Base-by-base conservation (phyloP, 495 filamentous ascomycete genomes). In the Aspergillus mulundensis region DNA sequence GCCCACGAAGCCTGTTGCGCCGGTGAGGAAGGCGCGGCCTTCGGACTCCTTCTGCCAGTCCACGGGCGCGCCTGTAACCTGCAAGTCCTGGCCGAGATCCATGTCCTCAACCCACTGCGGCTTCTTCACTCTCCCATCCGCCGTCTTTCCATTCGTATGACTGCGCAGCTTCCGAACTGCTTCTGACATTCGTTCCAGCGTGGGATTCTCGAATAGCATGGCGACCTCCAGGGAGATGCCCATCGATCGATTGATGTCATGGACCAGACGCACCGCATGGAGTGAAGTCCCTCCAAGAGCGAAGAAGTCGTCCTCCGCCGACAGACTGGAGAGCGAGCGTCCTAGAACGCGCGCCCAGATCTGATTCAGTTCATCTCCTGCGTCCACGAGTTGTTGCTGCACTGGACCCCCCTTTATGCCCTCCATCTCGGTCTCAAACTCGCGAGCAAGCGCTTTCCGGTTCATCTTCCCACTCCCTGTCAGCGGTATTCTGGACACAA, bases 391-490 rank as follows among this genome's bases (percentile, higher is more conserved):
- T 10, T 30, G 28, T 5, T 4, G 28, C 28, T 30, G 28, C 10
- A n/a, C n/a, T n/a, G n/a, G n/a, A n/a, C n/a, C n/a, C n/a, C n/a
- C 14, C 23, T 12, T 24, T 24, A 12, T 11, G 19, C 20, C n/a
- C 44, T 47, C 12, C 44, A 28, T 2, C 44, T 47, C n/a, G 14
- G 14, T 11, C 44, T 54, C 5, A 24, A 53, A 63, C 5, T 42
- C 25, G 0, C 23, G 8, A 3, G 21, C 25, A 14, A 62, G 39
- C 8, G 40, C 12, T n/a, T 62, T 62, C 15, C 63, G 57, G 21
- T 65, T 56, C 5, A 65, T 51, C 20, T 65, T 65, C 3, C 24
- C 50, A 45, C 57, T 49, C 24, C 32, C 51, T 15, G 56, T 65
- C 11, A 65, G 47, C 12, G 63, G 54, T 20, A 65, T 50, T 20